Percentiles rank a stretch among this genome's conserved stretches.
These are phyloP conservation scores for Alopecurus myosuroides DNA, from an alignment of 176 grass and related monocot species.

Conservation along the genomic window DNA sequence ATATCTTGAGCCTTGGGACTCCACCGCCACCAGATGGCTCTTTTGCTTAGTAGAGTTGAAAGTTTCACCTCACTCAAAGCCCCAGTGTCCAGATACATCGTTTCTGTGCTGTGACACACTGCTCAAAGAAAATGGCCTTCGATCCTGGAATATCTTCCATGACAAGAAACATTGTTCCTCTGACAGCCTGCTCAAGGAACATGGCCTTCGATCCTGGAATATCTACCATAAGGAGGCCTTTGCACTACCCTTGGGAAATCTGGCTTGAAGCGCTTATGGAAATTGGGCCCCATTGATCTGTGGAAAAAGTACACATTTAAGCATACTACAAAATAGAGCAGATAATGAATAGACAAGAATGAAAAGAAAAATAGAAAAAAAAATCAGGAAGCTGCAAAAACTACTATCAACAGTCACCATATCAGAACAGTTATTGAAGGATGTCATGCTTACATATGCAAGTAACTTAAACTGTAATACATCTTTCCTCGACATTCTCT, in stretches of 20 bases:
- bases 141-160: slow-evolving; percentile 38
- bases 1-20: neutral
- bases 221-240: slow-evolving; percentile 49
- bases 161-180: neutral
- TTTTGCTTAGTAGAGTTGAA: neutral
- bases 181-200: slow-evolving; percentile 27
- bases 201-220: slow-evolving; percentile 46
- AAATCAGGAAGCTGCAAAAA: slow-evolving; percentile 19
- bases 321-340: neutral
- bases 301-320: neutral
- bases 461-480: neutral
- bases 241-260: slow-evolving; percentile 35
- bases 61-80: neutral
- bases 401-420: neutral
- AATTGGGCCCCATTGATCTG: slow-evolving; percentile 36
- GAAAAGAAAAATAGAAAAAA: neutral
- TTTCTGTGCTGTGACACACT: neutral
- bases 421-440: neutral
- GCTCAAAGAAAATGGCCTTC: slow-evolving; percentile 36
- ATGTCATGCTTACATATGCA: neutral
- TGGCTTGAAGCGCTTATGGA: slow-evolving; percentile 51
- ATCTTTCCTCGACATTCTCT: neutral
- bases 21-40: slow-evolving; percentile 14
- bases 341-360: neutral
- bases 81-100: slow-evolving; percentile 4